Percentiles rank a stretch among this genome's conserved stretches.
Evolutionary conservation across 805 yeast species (phyloP).

Genomic region (Nakazawaea holstii): DNA sequence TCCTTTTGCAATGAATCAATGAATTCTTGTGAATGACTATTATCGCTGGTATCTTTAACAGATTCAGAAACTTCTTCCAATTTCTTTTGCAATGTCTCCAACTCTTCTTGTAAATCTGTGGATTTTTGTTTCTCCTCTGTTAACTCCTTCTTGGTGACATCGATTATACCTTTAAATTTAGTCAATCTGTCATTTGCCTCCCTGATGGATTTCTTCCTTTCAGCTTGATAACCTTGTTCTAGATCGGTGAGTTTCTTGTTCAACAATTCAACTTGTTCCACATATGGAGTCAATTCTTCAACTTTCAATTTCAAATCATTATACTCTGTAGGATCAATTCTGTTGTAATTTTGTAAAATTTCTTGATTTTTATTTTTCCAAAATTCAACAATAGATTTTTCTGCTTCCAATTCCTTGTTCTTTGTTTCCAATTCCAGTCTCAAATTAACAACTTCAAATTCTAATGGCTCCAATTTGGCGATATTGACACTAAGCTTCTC

Average conservation of each 20-base stretch:
- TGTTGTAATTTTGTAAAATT: constrained; percentile 37
- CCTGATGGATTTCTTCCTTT: constrained; percentile 12
- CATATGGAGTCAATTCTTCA: constrained; percentile 16
- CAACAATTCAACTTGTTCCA: constrained; percentile 21
- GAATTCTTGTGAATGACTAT: constrained; percentile 14
- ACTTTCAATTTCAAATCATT: constrained; percentile 28
- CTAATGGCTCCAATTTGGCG: constrained; percentile 39
- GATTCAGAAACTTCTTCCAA: constrained; percentile 14
- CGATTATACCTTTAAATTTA: constrained; percentile 8
- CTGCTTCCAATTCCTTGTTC: constrained; percentile 39
- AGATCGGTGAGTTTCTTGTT: constrained; percentile 17
- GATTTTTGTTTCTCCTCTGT: constrained; percentile 6
- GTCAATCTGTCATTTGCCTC: constrained; percentile 16
- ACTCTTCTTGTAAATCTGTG: constrained; percentile 13
- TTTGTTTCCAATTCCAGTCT: constrained; percentile 40
- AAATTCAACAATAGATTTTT: constrained; percentile 50
- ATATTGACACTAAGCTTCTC: constrained; percentile 25
- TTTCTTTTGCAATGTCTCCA: constrained; percentile 18
- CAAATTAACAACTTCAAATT: constrained; percentile 30
- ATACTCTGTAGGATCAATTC: constrained; percentile 42
- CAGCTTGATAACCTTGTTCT: constrained; percentile 10
- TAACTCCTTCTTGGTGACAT: constrained; percentile 5
- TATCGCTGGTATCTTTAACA: constrained; percentile 11
- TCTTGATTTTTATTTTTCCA: constrained; percentile 53
- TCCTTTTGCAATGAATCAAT: constrained; percentile 16